Evolutionary conservation across 148 eudicot species (phyloP), one percentile per base, ranked within the genome.

Genomic region (Vaccinium myrtillus): DNA sequence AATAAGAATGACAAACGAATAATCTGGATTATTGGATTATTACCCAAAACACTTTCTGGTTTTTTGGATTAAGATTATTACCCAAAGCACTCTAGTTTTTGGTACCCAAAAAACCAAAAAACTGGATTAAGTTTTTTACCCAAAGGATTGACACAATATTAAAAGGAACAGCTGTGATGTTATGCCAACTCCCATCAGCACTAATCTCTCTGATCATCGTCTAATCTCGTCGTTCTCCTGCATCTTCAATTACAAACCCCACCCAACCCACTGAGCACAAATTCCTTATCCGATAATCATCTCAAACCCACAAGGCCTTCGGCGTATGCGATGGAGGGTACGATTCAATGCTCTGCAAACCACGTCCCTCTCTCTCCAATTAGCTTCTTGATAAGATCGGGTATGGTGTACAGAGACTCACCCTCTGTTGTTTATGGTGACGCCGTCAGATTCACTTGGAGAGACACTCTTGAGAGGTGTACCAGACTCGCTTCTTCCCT

Each of bases 341-440:
- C 87, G 30, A 16, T 53, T 8, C 84, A 75, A 21, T 87, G 88
- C 87, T 78, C 88, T 19, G 93, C 91, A 18, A 91, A 91, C 77
- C 87, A 87, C 83, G 84, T 85, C 3, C 87, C 89, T 15, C 82
- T 91, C 25, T 65, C 89, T 7, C 93, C 93, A 5, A 89, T 91
- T 5, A 86, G 90, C 82, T 91, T 91, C 88, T 51, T 91, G 80
- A 83, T 78, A 65, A 77, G 93, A 79, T 83, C 91, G 48, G 93
- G 90, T 16, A 21, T 86, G 1, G 89, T 87, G 15, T 89, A 91
- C 63, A 65, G 87, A 84, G 91, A 89, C 80, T 56, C 80, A 30
- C 23, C 77, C 19, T 86, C 91, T 8, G n/a, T 91, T 25, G 84
- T 91, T 4, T 78, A 91, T 63, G 91, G 88, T 0, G 56, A 82